Base-by-base conservation (phyloP, 116 monocot genomes). In the Dioscorea cayenensis region DNA sequence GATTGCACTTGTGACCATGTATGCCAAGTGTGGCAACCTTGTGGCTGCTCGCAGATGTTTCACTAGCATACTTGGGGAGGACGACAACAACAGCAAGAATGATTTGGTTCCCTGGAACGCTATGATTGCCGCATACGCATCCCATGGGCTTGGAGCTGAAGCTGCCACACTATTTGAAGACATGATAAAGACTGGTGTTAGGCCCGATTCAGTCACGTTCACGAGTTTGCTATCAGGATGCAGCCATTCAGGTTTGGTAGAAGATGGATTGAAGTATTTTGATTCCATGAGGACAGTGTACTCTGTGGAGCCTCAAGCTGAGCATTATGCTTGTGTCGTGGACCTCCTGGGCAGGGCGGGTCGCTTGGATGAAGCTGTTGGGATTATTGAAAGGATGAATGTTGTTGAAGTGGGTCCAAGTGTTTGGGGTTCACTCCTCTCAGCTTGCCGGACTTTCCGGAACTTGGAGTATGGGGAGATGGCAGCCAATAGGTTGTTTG, bases 261-360 rank as follows among this genome's bases (percentile, higher is more conserved):
- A 85, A 49, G 62, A 35, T 32, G 87, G 91, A 13, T 35, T 84
- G 66, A 49, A 70, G 68, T 78, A 73, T 14, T 91, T 87, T 48
- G 49, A 85, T 28, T 51, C 36, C 25, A 91, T 91, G 91, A 71
- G 17, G 22, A 50, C 23, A 2, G 49, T 62, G 13, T 83, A 82
- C 70, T 69, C 52, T 16, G 76, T 91, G 28, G 69, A 80, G 55
- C 81, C 83, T 18, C 55, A 25, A 10, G 59, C 49, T 5, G 84
- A 84, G 69, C 91, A 91, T 51, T 87, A 81, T 69, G 80, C 87
- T 65, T 91, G 87, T 36, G 68, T 83, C 1, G 81, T 91, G 17
- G 91, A 91, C 71, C 85, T 87, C 36, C 52, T 83, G 13, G 83
- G 87, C 14, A 77, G 91, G 48, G 78, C 79, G 22, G 91, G 91